phyloP scores from a whole-genome alignment of 2,329 filamentous ascomycete genomes.

The Pseudogymnoascus sp. region DNA sequence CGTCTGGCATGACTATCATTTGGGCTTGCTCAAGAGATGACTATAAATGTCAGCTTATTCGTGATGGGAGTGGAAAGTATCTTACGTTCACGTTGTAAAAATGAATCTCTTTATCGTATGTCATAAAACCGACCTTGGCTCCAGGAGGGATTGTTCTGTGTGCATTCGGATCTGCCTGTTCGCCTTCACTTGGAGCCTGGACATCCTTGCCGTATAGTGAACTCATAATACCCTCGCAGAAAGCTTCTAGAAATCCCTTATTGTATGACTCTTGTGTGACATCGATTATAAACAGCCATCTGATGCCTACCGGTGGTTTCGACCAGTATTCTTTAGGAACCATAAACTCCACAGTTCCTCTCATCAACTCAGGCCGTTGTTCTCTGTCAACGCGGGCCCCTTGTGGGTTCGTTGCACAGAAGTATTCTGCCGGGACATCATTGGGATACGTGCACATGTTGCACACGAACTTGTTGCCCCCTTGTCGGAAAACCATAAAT shows the following conservation, averaged over 20 bases:
- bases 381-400: conserved; percentile 82
- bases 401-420: conserved; percentile 79
- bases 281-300: conserved; percentile 88
- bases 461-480: conserved; percentile 94
- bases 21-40: conserved; percentile 76
- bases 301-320: conserved; percentile 80
- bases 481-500: conserved; percentile 94
- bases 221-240: conserved; percentile 79
- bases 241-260: conserved; percentile 81
- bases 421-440: conserved; percentile 87
- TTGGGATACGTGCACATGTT: conserved; percentile 98
- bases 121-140: conserved; percentile 87
- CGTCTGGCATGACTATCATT: conserved; percentile 97
- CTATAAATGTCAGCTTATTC: conserved; percentile 34
- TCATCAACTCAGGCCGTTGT: conserved; percentile 79
- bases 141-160: conserved; percentile 63
- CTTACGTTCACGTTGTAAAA: conserved; percentile 89
- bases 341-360: conserved; percentile 90
- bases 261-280: conserved; percentile 87
- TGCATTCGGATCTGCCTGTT: conserved; percentile 40
- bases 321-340: conserved; percentile 99
- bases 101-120: conserved; percentile 93
- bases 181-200: conserved; percentile 38
- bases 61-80: neutral
- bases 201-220: conserved; percentile 71